Conservation (phyloP, 2,329 filamentous ascomycete genomes). For the Curvularia eragrostidis region DNA sequence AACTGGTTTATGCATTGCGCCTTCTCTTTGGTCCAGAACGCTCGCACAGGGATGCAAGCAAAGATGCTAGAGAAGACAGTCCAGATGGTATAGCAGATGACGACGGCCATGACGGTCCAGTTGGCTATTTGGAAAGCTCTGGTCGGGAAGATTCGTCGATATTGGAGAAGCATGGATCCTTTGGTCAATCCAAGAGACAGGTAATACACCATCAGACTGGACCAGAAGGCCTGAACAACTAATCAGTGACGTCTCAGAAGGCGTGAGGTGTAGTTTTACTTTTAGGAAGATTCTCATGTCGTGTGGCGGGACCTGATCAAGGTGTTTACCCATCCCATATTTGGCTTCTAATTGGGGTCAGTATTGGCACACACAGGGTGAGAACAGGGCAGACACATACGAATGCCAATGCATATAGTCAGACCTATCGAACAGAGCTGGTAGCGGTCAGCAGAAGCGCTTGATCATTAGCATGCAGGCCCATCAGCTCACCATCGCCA, state of each 20-base stretch:
- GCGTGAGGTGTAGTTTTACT: slow-evolving; percentile 18
- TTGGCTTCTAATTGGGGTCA: slow-evolving; percentile 34
- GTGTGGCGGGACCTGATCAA: slow-evolving; percentile 17
- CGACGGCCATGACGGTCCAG: slow-evolving; percentile 34
- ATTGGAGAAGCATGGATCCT: slow-evolving; percentile 44
- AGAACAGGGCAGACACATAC: slow-evolving; percentile 22
- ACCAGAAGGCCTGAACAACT: slow-evolving; percentile 40
- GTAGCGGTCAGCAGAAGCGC: neutral
- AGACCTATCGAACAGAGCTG: slow-evolving; percentile 35
- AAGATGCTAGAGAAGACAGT: slow-evolving; percentile 44
- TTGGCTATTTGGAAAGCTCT: slow-evolving; percentile 36
- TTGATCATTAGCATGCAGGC: neutral
- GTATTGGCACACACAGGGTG: neutral
- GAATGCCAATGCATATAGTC: slow-evolving; percentile 38
- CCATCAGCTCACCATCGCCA: slow-evolving; percentile 32
- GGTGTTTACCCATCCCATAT: slow-evolving; percentile 41
- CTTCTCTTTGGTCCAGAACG: slow-evolving; percentile 42
- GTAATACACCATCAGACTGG: slow-evolving; percentile 43
- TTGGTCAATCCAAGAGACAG: slow-evolving; percentile 44
- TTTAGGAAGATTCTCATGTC: slow-evolving; percentile 34
- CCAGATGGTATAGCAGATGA: slow-evolving; percentile 39
- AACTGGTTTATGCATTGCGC: slow-evolving; percentile 43
- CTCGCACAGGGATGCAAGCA: slow-evolving; percentile 40
- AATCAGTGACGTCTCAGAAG: slow-evolving; percentile 2
- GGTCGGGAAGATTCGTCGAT: slow-evolving; percentile 41